Evolutionary conservation across 2,329 filamentous ascomycete species (phyloP).

Genomic region (Arachnopeziza araneosa): DNA sequence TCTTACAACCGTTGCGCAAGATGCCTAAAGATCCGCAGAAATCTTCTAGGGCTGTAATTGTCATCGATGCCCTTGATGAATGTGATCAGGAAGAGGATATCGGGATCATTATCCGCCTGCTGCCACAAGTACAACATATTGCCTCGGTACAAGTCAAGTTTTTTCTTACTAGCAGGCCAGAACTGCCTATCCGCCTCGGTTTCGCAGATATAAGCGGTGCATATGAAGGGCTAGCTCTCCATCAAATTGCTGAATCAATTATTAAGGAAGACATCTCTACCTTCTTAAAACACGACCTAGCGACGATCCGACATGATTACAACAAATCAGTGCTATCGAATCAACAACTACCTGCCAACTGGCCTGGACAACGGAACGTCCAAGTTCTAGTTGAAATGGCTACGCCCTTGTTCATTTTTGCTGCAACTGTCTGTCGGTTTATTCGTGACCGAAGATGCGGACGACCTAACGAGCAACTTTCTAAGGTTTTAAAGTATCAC

Average conservation of each 20-base stretch:
- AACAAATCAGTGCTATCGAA: not conserved
- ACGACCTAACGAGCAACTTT: constrained; percentile 23
- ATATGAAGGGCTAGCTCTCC: constrained; percentile 6
- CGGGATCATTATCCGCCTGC: constrained; percentile 18
- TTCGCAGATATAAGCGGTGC: constrained; percentile 3
- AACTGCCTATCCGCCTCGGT: constrained; percentile 18
- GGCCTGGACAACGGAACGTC: constrained; percentile 9
- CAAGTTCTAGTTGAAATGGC: constrained; percentile 26
- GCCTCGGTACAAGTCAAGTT: constrained; percentile 16
- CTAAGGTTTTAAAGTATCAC: constrained; percentile 22
- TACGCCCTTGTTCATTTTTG: constrained; percentile 32
- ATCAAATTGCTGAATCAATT: constrained; percentile 4
- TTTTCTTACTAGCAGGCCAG: constrained; percentile 28
- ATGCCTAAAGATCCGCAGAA: not conserved
- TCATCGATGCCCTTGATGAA: constrained; percentile 43
- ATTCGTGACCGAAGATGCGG: constrained; percentile 16
- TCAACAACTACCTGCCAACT: not conserved
- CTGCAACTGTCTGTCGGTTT: constrained; percentile 24
- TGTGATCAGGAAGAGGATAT: constrained; percentile 24
- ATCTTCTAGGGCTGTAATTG: constrained; percentile 6
- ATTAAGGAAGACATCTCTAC: constrained; percentile 11
- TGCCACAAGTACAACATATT: constrained; percentile 14
- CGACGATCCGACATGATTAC: constrained; percentile 6
- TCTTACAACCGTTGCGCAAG: not conserved
- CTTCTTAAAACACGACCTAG: constrained; percentile 12